Conservation (phyloP, 2,329 filamentous ascomycete species). For the Delphinella strobiligena region DNA sequence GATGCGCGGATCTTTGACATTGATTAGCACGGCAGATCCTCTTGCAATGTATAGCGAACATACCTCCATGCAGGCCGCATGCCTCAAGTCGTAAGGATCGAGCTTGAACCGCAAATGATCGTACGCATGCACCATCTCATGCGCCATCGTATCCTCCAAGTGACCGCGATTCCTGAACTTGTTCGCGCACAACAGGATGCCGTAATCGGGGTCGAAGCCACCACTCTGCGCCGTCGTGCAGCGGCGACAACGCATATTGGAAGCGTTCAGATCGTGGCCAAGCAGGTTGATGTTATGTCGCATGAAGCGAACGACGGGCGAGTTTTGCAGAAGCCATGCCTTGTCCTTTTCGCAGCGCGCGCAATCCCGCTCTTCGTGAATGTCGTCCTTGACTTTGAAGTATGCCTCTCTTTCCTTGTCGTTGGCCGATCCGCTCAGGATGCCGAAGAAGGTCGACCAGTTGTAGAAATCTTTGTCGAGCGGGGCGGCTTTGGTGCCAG, state of each 20-base stretch:
- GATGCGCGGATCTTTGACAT: slow-evolving; percentile 92
- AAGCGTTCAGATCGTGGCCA: slow-evolving; percentile 59
- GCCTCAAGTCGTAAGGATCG: slow-evolving; percentile 68
- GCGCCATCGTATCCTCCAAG: slow-evolving; percentile 55
- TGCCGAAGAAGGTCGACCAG: slow-evolving; percentile 79
- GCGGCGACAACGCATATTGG: slow-evolving; percentile 71
- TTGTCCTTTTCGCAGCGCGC: slow-evolving; percentile 68
- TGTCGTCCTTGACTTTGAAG: slow-evolving; percentile 61
- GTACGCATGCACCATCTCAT: slow-evolving; percentile 13
- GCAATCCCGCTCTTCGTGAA: slow-evolving; percentile 69
- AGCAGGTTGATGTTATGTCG: slow-evolving; percentile 67
- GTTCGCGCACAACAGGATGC: slow-evolving; percentile 88
- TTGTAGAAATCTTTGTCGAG: slow-evolving; percentile 31
- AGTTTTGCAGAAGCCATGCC: slow-evolving; percentile 74
- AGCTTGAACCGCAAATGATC: slow-evolving; percentile 54
- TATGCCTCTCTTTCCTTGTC: slow-evolving; percentile 60
- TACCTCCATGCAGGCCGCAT: slow-evolving; percentile 91
- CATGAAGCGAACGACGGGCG: slow-evolving; percentile 78
- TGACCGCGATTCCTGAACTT: slow-evolving; percentile 69
- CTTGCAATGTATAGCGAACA: too few species aligned
- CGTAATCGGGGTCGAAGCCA: slow-evolving; percentile 75
- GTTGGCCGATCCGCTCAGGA: slow-evolving; percentile 63
- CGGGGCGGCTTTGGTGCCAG: slow-evolving; percentile 6
- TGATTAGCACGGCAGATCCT: too few species aligned
- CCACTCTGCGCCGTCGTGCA: slow-evolving; percentile 65